Conservation (phyloP, 148 eudicot genomes). For the Rhododendron ferrugineum region DNA sequence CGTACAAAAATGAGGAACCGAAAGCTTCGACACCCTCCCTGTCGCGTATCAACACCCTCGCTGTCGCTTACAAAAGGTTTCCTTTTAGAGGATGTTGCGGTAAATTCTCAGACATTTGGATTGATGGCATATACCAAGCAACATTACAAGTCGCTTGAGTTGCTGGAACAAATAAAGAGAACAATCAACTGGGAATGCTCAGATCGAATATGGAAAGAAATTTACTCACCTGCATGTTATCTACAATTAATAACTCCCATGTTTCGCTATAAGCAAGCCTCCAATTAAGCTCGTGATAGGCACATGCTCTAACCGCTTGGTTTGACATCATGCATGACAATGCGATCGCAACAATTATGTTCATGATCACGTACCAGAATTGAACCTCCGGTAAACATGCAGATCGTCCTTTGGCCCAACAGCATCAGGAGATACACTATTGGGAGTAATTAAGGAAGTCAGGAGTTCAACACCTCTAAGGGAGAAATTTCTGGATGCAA, state of each 20-base stretch:
- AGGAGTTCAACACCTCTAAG: too few species aligned
- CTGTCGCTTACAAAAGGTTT: constrained; percentile 74
- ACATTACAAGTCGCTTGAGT: constrained; percentile 12
- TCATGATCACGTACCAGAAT: too few species aligned
- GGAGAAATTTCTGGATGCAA: too few species aligned
- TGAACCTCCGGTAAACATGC: too few species aligned
- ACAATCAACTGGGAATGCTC: not conserved
- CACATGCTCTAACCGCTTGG: too few species aligned
- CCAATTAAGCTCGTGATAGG: too few species aligned
- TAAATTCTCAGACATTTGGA: constrained; percentile 77
- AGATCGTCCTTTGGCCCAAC: too few species aligned
- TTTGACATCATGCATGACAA: too few species aligned
- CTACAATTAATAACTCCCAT: constrained; percentile 75
- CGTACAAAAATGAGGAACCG: constrained; percentile 86
- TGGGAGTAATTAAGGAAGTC: too few species aligned
- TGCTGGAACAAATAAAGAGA: not conserved
- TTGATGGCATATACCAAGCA: constrained; percentile 38
- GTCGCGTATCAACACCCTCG: too few species aligned
- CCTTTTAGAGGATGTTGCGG: constrained; percentile 22
- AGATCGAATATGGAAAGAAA: constrained; percentile 3
- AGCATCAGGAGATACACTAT: too few species aligned
- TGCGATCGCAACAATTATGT: too few species aligned
- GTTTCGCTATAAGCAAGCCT: constrained; percentile 12
- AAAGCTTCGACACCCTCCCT: constrained; percentile 92
- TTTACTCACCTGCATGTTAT: constrained; percentile 42